A percentile compares a stretch with the other conserved stretches of the same genome.
Conservation (phyloP, 257 asterid genomes). For the Galeopsis tetrahit region DNA sequence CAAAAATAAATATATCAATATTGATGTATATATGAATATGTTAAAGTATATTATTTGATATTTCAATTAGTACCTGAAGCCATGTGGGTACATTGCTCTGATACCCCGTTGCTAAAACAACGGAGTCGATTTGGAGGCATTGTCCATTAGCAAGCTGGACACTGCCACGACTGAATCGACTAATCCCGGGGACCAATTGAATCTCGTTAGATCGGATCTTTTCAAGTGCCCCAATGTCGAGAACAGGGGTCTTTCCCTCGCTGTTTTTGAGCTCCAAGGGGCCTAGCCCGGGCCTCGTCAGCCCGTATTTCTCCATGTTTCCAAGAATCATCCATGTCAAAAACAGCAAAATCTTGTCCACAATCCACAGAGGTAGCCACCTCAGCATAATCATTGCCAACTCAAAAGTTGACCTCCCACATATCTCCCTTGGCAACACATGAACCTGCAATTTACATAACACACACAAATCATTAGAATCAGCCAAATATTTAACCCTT, state of each 20-base stretch:
- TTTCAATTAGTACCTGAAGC: constrained; percentile 28
- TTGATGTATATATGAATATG: no score
- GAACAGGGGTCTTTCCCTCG: constrained; percentile 70
- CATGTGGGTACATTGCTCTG: constrained; percentile 76
- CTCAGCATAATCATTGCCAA: constrained; percentile 52
- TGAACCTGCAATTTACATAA: constrained; percentile 51
- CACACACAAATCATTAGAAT: background rate
- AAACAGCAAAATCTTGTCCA: constrained; percentile 53
- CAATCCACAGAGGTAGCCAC: constrained; percentile 71
- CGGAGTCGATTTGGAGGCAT: constrained; percentile 50
- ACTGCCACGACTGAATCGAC: constrained; percentile 32
- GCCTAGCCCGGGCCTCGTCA: constrained; percentile 55
- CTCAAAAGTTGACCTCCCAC: constrained; percentile 66
- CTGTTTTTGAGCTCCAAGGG: constrained; percentile 64
- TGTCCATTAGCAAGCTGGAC: constrained; percentile 58
- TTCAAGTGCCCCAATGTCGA: constrained; percentile 65
- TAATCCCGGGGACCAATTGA: constrained; percentile 57
- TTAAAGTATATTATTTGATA: no score
- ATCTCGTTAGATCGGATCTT: constrained; percentile 59
- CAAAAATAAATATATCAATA: no score
- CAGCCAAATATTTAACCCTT: no score
- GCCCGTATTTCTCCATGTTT: constrained; percentile 53
- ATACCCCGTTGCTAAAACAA: constrained; percentile 70
- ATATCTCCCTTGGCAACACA: constrained; percentile 61
- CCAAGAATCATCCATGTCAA: constrained; percentile 62